phyloP scores from a whole-genome alignment of 2,329 filamentous ascomycete genomes.

The Neofusicoccum cordaticola region DNA sequence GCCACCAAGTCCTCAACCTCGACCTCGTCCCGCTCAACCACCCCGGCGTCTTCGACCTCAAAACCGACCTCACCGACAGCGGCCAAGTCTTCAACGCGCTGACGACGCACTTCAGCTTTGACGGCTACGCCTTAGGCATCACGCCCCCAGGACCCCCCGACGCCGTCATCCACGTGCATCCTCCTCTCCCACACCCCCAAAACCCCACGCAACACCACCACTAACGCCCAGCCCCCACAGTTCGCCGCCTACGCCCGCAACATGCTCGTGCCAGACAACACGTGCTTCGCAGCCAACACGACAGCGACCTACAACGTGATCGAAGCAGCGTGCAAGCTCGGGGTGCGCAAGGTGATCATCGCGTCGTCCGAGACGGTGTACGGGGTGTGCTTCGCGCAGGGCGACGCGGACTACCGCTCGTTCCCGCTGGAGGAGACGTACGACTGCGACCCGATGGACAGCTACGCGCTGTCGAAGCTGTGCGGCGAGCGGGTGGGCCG shows the following conservation, averaged over 20 bases:
- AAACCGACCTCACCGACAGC: constrained; percentile 54
- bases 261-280: constrained; percentile 60
- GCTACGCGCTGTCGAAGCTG: constrained; percentile 60
- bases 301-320: constrained; percentile 60
- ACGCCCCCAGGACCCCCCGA: constrained; percentile 50
- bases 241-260: constrained; percentile 59
- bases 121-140: constrained; percentile 44
- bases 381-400: constrained; percentile 61
- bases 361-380: constrained; percentile 60
- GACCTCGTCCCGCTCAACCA: constrained; percentile 50
- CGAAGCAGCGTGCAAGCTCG: constrained; percentile 61
- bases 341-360: constrained; percentile 61
- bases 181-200: too few relatives aligned
- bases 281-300: constrained; percentile 57
- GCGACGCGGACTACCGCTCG: constrained; percentile 53
- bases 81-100: constrained; percentile 58
- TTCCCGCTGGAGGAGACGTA: constrained; percentile 60
- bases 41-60: constrained; percentile 52
- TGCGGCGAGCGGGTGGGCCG: constrained; percentile 57
- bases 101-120: constrained; percentile 56
- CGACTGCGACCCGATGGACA: constrained; percentile 60
- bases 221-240: too few relatives aligned
- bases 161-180: constrained; percentile 54
- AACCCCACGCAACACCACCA: too few relatives aligned
- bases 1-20: constrained; percentile 56